Percentiles rank a stretch among this genome's conserved stretches.
These are phyloP conservation scores for Phytopythium montanum DNA, from an alignment of 352 stramenopile species.

Conservation along the genomic window DNA sequence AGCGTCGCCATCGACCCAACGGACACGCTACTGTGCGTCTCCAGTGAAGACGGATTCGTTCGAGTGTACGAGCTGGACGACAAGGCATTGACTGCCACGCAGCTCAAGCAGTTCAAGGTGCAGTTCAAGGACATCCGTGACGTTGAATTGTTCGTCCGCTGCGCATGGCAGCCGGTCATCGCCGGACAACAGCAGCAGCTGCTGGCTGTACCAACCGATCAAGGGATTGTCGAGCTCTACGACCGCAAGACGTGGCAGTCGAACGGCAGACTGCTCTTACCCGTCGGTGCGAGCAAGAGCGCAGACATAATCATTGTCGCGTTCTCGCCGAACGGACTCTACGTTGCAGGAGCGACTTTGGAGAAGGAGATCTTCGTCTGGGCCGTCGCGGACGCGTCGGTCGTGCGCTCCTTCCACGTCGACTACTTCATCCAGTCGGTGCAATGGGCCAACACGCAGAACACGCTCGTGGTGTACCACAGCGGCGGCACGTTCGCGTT, in stretches of 20 bases:
- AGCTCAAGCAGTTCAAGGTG: conserved; percentile 48
- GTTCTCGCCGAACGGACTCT: conserved; percentile 81
- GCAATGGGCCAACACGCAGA: conserved; percentile 55
- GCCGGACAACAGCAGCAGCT: conserved; percentile 17
- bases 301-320: conserved; percentile 65
- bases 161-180: conserved; percentile 51
- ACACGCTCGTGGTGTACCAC: conserved; percentile 56
- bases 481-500: conserved; percentile 57
- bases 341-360: conserved; percentile 61
- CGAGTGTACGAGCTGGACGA: conserved; percentile 62
- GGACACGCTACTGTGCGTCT: conserved; percentile 61
- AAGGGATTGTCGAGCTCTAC: conserved; percentile 69
- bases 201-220: conserved; percentile 59
- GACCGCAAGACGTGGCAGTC: conserved; percentile 44
- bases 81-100: conserved; percentile 27
- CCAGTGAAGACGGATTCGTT: conserved; percentile 66
- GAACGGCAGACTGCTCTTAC: conserved; percentile 40
- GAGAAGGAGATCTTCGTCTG: conserved; percentile 77
- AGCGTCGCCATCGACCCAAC: conserved; percentile 63
- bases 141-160: conserved; percentile 61
- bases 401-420: conserved; percentile 53
- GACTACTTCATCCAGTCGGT: conserved; percentile 54
- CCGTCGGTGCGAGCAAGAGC: conserved; percentile 39
- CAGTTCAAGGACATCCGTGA: conserved; percentile 54
- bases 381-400: conserved; percentile 40